A percentile compares a stretch with the other conserved stretches of the same genome.
These are phyloP conservation scores for Quercus lobata DNA, from an alignment of 331 rosid species.

Conservation along the genomic window DNA sequence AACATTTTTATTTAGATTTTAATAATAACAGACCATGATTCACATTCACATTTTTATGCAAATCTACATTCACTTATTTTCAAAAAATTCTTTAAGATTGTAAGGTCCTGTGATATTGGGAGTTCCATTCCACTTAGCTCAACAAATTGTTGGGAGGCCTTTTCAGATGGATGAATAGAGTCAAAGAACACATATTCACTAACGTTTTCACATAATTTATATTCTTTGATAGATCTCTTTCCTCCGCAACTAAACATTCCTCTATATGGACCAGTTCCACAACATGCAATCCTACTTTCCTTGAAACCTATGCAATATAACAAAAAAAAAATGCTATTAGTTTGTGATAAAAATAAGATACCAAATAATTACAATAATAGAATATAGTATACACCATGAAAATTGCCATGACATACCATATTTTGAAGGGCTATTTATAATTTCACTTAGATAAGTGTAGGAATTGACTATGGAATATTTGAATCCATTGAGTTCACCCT, in stretches of 20 bases:
- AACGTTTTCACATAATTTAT: neutral
- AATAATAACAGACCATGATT: neutral
- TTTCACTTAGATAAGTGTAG: neutral
- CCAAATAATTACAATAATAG: too few relatives aligned
- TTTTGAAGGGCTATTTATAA: conserved; percentile 9
- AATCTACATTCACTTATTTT: neutral
- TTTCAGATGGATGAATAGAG: neutral
- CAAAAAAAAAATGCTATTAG: neutral
- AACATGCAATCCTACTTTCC: conserved; percentile 10
- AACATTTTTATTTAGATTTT: neutral
- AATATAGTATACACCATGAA: neutral
- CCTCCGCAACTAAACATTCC: conserved; percentile 12
- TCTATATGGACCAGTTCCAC: conserved; percentile 21
- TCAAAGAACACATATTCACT: conserved; percentile 1
- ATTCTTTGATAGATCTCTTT: neutral
- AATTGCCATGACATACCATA: conserved; percentile 5
- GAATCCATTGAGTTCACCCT: conserved; percentile 10
- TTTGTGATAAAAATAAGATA: neutral
- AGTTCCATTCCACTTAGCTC: conserved; percentile 3
- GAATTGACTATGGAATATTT: conserved; percentile 9
- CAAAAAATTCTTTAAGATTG: neutral
- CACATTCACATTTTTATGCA: neutral
- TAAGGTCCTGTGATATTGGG: neutral
- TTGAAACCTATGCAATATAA: conserved; percentile 9
- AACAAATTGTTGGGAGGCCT: neutral